A percentile compares a stretch with the other conserved stretches of the same genome.
Evolutionary conservation across 805 yeast species (phyloP).

Genomic region (Saccharomyces kudriavzevii): DNA sequence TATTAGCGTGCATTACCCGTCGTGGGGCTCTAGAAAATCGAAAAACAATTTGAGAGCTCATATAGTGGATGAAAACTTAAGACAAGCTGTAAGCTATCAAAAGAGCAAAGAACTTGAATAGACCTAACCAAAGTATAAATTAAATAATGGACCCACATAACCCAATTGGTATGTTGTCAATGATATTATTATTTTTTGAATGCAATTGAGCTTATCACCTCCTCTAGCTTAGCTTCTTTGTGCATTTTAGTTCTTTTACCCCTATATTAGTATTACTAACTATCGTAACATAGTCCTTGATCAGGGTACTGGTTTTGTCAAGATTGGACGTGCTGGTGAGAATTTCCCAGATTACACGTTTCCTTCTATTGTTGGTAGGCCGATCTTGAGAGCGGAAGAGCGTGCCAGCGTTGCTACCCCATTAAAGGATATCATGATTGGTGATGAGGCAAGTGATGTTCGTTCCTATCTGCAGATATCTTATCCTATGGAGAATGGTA

Average conservation of each 20-base stretch:
- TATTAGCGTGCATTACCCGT: not conserved
- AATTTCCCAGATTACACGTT: constrained; percentile 96
- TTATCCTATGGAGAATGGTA: constrained; percentile 99
- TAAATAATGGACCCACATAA: constrained; percentile 27
- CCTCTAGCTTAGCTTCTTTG: not conserved
- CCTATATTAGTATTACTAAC: constrained; percentile 1
- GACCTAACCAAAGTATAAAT: not conserved
- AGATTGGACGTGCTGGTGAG: constrained; percentile 92
- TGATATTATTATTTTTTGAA: not conserved
- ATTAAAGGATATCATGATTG: constrained; percentile 95
- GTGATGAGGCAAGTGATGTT: constrained; percentile 87
- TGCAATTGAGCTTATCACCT: not conserved
- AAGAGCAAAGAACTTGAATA: not conserved
- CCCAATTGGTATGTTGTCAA: constrained; percentile 28
- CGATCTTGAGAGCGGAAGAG: constrained; percentile 94
- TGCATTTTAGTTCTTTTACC: not conserved
- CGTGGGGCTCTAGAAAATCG: not conserved
- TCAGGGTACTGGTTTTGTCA: constrained; percentile 98
- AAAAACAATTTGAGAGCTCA: not conserved
- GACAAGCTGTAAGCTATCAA: not conserved
- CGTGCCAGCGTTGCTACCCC: constrained; percentile 54
- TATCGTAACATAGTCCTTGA: constrained; percentile 56
- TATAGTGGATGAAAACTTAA: not conserved
- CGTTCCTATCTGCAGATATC: constrained; percentile 84
- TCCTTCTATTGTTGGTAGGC: constrained; percentile 96